Evolutionary conservation across 345 rosid species (phyloP).

Genomic region (Sonneratia caseolaris): DNA sequence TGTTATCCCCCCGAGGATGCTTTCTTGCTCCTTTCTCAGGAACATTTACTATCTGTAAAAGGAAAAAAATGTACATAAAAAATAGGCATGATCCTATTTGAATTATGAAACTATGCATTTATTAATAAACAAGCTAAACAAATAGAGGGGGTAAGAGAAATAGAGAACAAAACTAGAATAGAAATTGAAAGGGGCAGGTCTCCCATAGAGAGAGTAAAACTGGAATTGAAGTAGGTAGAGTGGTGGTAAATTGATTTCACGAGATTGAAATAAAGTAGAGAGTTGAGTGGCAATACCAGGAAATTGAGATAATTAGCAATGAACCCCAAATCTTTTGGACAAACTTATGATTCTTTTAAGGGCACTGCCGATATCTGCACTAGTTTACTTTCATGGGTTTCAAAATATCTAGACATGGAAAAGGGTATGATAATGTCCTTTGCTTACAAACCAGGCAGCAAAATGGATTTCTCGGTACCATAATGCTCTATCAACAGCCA

Average conservation of each 20-base stretch:
- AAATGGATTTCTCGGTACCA: neutral
- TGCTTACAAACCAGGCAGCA: neutral
- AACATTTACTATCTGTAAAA: conserved; percentile 72
- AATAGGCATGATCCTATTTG: neutral
- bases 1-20: conserved; percentile 92
- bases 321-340: conserved; percentile 4
- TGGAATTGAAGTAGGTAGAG: no score
- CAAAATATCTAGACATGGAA: neutral
- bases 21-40: conserved; percentile 99
- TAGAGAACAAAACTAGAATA: neutral
- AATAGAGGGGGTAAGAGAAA: neutral
- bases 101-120: neutral
- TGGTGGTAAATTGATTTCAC: neutral
- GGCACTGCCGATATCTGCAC: neutral
- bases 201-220: no score
- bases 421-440: neutral
- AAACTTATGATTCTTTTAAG: conserved; percentile 4
- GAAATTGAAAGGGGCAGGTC: neutral
- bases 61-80: conserved; percentile 10
- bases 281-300: neutral
- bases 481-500: neutral
- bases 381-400: neutral
- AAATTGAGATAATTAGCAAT: conserved; percentile 5
- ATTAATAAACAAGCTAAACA: neutral
- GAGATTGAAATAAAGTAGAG: neutral